Evolutionary conservation across 768 basidiomycete species (phyloP), one percentile per base, ranked within the genome.

Genomic region (Panaeolus cyanescens): DNA sequence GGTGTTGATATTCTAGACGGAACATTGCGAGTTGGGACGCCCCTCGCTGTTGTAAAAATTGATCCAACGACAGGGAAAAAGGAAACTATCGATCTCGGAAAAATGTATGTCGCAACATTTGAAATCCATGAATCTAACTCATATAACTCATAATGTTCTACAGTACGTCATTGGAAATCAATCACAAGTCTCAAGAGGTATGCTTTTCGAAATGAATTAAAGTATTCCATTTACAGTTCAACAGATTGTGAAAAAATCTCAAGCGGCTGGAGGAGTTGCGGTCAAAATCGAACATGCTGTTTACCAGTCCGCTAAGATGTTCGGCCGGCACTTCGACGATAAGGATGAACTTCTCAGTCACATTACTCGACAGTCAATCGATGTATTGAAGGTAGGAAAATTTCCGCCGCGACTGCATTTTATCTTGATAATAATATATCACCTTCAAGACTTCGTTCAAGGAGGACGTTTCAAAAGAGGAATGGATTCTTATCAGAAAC

Each of bases 261-360:
- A 98, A 74, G 88, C 93, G n/a, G 96, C 95, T 68, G 96, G 85
- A 54, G 96, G 97, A 70, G 96, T 98, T 13, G 96, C 97, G 0
- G 92, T 99, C 67, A 99, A 99, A 83, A 98, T 99, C 62, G 97
- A 99, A 74, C 92, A 96, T 73, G 96, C 95, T 3, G 90, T 96
- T 10, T 95, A 99, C 74, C 92, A 98, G 76, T 91, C 92, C 25
- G 88, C 95, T 30, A 96, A 95, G 77, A 90, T 95, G 88, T 98
- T 92, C 71, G 95, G 96, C 5, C 87, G 96, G 66, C 96, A 98
- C 76, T 98, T 95, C 70, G 91, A 92, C 68, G 96, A 98, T 50
- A 93, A 96, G 76, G 96, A 99, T 72, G 97, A 98, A 67, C 73
- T 98, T 36, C 81, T 95, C 56, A 95, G 94, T 57, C 90, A 91